A percentile compares a stretch with the other conserved stretches of the same genome.
Conservation (phyloP, 768 basidiomycete genomes). For the Sporobolomyces roseus region DNA sequence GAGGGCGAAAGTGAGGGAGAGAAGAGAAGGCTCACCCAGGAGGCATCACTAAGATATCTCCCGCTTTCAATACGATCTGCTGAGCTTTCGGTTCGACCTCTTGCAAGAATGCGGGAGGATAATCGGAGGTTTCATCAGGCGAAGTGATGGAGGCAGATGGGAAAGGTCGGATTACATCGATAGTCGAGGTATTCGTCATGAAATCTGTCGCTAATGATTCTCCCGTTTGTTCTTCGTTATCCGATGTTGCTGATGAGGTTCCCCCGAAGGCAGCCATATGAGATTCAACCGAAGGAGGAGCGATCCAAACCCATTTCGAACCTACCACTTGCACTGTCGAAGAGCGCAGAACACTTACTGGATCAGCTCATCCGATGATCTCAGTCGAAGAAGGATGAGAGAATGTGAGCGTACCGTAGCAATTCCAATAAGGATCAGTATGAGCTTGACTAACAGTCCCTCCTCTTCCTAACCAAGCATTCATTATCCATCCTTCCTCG, state of each 20-base stretch:
- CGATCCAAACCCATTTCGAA: conserved; percentile 84
- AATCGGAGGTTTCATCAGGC: background rate
- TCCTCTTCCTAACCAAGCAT: conserved; percentile 76
- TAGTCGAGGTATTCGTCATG: conserved; percentile 74
- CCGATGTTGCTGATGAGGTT: background rate
- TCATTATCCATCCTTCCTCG: conserved; percentile 64
- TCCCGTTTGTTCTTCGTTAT: conserved; percentile 5
- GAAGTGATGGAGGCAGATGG: conserved; percentile 20
- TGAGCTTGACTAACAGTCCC: conserved; percentile 85
- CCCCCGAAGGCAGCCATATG: conserved; percentile 58
- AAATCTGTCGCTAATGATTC: conserved; percentile 46
- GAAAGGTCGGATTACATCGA: conserved; percentile 66
- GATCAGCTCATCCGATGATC: no score
- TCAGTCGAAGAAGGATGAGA: background rate
- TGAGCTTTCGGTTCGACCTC: conserved; percentile 61
- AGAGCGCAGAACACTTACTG: no score
- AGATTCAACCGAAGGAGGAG: conserved; percentile 57
- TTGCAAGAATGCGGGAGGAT: conserved; percentile 54
- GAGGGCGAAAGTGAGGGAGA: background rate
- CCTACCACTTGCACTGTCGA: conserved; percentile 78
- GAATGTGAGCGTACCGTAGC: conserved; percentile 61
- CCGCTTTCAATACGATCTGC: conserved; percentile 65
- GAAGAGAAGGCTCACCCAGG: conserved; percentile 54
- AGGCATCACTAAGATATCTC: conserved; percentile 84
- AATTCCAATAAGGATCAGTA: conserved; percentile 89